Evolutionary conservation across 345 rosid genomes (phyloP).

Genomic region (Salix suchowensis): DNA sequence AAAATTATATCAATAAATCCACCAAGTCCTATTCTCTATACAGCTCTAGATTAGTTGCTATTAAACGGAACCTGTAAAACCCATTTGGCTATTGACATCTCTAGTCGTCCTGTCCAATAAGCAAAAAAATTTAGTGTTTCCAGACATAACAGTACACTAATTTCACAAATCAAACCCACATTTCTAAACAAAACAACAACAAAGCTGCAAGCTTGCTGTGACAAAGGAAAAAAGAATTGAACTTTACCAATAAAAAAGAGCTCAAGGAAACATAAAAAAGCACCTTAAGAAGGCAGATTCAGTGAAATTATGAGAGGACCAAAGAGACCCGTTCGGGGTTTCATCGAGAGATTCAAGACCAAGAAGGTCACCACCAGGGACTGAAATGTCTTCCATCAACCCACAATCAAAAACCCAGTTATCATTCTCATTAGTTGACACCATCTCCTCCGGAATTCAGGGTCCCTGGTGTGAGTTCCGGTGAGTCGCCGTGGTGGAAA

Average conservation of each 20-base stretch:
- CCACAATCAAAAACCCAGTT: constrained; percentile 43
- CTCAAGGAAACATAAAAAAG: neutral
- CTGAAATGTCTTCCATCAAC: constrained; percentile 37
- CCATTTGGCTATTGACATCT: neutral
- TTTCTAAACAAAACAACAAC: neutral
- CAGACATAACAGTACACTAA: neutral
- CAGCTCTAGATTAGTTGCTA: neutral
- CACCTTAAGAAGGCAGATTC: constrained; percentile 33
- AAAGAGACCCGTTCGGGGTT: constrained; percentile 12
- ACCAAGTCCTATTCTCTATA: neutral
- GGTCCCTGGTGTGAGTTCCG: neutral
- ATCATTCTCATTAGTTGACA: constrained; percentile 25
- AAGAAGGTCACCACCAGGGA: constrained; percentile 38
- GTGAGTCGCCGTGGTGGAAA: neutral
- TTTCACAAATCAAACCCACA: neutral
- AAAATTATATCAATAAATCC: neutral
- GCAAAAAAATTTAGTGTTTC: neutral
- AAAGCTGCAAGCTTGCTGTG: neutral
- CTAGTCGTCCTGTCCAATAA: neutral
- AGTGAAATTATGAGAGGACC: constrained; percentile 31
- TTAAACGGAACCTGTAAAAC: neutral
- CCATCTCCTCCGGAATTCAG: constrained; percentile 19
- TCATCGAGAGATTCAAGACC: constrained; percentile 26
- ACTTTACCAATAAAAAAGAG: neutral
- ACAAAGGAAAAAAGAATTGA: neutral